Evolutionary conservation across 2,329 filamentous ascomycete genomes (phyloP), one percentile per base, ranked within the genome.

Genomic region (Fusarium mundagurra): DNA sequence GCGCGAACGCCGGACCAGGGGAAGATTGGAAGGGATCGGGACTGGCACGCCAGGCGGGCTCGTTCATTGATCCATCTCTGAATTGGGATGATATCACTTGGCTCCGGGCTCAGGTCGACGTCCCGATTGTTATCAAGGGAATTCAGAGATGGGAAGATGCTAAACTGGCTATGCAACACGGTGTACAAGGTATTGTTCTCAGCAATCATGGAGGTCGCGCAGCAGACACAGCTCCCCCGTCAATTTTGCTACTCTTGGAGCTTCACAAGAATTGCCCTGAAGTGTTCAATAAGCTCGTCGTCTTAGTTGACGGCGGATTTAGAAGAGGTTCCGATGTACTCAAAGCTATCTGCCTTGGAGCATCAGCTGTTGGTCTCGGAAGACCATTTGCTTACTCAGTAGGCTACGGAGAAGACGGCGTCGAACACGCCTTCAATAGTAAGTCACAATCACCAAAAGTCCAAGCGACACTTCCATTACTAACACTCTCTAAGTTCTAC

Each of bases 201-300:
- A 89, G 87, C 20, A 94, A 94, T 74, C 92, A 94, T 79, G 92
- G 92, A 4, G 92, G 92, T 0, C 81, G 92, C 44, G 86, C 82
- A 59, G 77, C 86, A 3, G 87, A 89, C 66, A 88, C 34, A n/a
- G 53, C 61, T 9, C 34, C 44, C 1, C 54, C 61, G 6, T 13
- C 53, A 6, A 48, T 64, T 3, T 10, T 64, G 14, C 29, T 45
- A 18, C 43, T 64, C 13, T 24, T 64, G 29, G 61, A 64, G 22
- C 20, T 64, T 14, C 61, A 59, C 1, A 36, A 29, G 10, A 61
- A 61, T 6, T 61, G 53, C 18, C 61, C 61, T 4, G 53, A 64
- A 8, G 43, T 64, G 3, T 60, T 64, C n/a, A 36, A 16, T 7
- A 29, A 38, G 5, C 8, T 64, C 14, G 3, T 44, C 4, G 24